Percentiles rank a stretch among this genome's conserved stretches.
These are phyloP conservation scores for Pulveroboletus sp. DNA, from an alignment of 768 basidiomycete species.

Conservation along the genomic window DNA sequence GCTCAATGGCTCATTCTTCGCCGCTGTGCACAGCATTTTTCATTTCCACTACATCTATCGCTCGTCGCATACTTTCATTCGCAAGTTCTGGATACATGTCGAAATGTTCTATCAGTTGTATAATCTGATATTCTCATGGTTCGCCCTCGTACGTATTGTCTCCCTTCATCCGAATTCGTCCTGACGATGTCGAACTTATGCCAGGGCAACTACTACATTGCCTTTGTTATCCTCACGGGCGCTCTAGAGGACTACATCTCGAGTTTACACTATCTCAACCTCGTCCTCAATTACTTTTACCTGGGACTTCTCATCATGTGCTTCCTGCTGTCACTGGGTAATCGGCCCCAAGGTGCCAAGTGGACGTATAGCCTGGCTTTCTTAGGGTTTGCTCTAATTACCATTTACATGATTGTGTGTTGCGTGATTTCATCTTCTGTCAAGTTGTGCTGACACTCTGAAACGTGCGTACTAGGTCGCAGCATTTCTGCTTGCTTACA, in stretches of 20 bases:
- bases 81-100: slow-evolving; percentile 93
- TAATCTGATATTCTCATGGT: slow-evolving; percentile 92
- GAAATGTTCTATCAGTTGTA: slow-evolving; percentile 89
- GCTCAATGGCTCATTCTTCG: slow-evolving; percentile 99
- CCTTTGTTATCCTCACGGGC: slow-evolving; percentile 71
- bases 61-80: slow-evolving; percentile 71
- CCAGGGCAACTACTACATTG: slow-evolving; percentile 88
- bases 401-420: slow-evolving; percentile 92
- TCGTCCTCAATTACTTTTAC: slow-evolving; percentile 82
- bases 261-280: slow-evolving; percentile 68
- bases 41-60: slow-evolving; percentile 97
- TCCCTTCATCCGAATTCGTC: background rate
- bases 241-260: slow-evolving; percentile 63
- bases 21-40: slow-evolving; percentile 84
- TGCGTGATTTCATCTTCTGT: background rate
- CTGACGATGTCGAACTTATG: background rate
- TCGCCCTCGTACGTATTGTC: slow-evolving; percentile 55
- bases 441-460: slow-evolving; percentile 1
- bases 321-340: slow-evolving; percentile 84
- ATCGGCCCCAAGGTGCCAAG: slow-evolving; percentile 87
- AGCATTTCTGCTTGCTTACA: slow-evolving; percentile 78
- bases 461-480: slow-evolving; percentile 45
- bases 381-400: slow-evolving; percentile 84
- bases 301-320: slow-evolving; percentile 82
- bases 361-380: slow-evolving; percentile 83